A percentile compares a stretch with the other conserved stretches of the same genome.
phyloP scores from a whole-genome alignment of 106 monocot species.

The Dactylorhiza incarnata region DNA sequence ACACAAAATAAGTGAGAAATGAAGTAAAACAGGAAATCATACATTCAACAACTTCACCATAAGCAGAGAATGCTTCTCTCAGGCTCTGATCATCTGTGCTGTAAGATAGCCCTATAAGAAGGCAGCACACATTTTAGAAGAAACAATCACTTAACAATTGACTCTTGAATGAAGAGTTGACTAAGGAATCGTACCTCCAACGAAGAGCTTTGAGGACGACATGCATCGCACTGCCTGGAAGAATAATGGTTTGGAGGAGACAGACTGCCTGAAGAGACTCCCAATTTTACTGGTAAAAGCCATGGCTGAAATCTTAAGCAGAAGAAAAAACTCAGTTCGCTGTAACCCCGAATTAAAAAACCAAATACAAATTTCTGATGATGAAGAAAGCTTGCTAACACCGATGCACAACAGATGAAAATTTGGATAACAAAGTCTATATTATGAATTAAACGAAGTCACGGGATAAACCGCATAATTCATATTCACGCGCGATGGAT shows the following conservation, averaged over 20 bases:
- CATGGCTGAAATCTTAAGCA: background rate
- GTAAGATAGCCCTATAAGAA: background rate
- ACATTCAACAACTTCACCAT: conserved; percentile 28
- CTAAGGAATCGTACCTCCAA: conserved; percentile 2
- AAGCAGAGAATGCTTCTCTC: conserved; percentile 13
- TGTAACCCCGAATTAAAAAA: no score
- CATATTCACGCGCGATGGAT: no score
- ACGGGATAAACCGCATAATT: no score
- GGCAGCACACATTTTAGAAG: background rate
- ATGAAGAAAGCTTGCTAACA: no score
- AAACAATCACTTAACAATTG: background rate
- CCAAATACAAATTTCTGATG: no score
- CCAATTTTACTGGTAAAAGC: conserved; percentile 2
- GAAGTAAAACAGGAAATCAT: background rate
- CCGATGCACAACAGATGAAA: no score
- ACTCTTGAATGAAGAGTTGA: background rate
- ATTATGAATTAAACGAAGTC: no score
- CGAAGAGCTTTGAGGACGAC: conserved; percentile 17
- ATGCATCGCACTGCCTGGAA: conserved; percentile 13
- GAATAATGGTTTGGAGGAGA: background rate
- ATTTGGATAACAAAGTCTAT: no score
- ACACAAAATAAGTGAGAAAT: background rate
- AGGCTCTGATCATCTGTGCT: conserved; percentile 6
- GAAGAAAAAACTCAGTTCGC: no score
- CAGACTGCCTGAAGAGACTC: background rate